A percentile compares a stretch with the other conserved stretches of the same genome.
Evolutionary conservation across 306 rosid species (phyloP).

Genomic region (Casuarina equisetifolia): DNA sequence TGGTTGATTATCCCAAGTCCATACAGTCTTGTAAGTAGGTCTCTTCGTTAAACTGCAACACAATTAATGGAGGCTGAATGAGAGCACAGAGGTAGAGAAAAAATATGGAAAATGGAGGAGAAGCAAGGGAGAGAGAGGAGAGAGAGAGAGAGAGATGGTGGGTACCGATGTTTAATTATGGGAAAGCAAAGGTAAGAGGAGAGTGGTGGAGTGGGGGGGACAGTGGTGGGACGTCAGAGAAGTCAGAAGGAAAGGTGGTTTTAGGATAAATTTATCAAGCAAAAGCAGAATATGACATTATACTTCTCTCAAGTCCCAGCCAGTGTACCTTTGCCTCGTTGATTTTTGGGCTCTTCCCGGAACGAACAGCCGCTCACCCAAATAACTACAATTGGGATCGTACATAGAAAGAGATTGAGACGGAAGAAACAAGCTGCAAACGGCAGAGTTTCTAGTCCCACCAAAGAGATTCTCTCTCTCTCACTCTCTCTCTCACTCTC

Average conservation of each 20-base stretch:
- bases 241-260: conserved; percentile 36
- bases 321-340: conserved; percentile 18
- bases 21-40: conserved; percentile 28
- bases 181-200: conserved; percentile 48
- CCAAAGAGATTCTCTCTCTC: conserved; percentile 41
- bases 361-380: conserved; percentile 15
- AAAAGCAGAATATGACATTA: conserved; percentile 23
- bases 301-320: conserved; percentile 13
- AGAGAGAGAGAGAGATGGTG: conserved; percentile 38
- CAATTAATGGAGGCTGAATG: conserved; percentile 27
- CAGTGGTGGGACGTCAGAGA: conserved; percentile 47
- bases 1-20: conserved; percentile 46
- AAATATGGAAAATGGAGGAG: conserved; percentile 19
- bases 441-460: conserved; percentile 31
- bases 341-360: conserved; percentile 24
- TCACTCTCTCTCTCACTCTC: conserved; percentile 30
- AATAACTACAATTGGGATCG: conserved; percentile 22
- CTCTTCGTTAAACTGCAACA: conserved; percentile 35
- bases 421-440: conserved; percentile 31
- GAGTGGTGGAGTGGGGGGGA: conserved; percentile 43
- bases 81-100: conserved; percentile 21
- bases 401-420: conserved; percentile 28
- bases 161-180: conserved; percentile 56
- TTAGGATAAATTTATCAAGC: conserved; percentile 23
- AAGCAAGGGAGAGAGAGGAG: background rate